Percentiles rank a stretch among this genome's conserved stretches.
These are phyloP conservation scores for Periconia macrospinosa DNA, from an alignment of 2,329 filamentous ascomycete genomes.

Conservation along the genomic window DNA sequence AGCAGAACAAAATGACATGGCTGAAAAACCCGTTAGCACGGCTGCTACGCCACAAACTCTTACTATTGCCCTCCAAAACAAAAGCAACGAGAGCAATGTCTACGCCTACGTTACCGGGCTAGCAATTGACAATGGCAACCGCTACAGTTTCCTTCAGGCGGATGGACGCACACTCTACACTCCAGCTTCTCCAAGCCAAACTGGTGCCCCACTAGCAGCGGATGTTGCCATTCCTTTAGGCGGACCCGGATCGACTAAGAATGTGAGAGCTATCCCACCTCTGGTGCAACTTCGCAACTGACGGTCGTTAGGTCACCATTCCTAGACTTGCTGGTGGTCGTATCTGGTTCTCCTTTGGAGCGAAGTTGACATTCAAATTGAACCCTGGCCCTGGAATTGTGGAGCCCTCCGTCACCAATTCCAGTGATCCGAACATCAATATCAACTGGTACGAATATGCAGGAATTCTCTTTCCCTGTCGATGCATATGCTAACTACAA, in stretches of 20 bases:
- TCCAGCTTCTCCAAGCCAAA: constrained; percentile 59
- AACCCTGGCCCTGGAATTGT: constrained; percentile 74
- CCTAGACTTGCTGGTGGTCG: constrained; percentile 71
- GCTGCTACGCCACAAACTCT: constrained; percentile 48
- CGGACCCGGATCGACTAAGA: constrained; percentile 60
- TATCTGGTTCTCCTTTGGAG: constrained; percentile 69
- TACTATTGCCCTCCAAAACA: constrained; percentile 66
- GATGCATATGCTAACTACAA: constrained; percentile 16
- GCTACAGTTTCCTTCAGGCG: constrained; percentile 63
- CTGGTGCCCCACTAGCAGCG: constrained; percentile 54
- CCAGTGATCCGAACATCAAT: constrained; percentile 51
- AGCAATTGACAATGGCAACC: constrained; percentile 61
- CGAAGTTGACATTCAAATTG: constrained; percentile 66
- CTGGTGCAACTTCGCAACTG: not conserved
- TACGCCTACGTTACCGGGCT: constrained; percentile 74
- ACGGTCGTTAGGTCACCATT: constrained; percentile 53
- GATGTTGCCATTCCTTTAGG: constrained; percentile 68
- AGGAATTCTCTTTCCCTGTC: not conserved
- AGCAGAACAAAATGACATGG: constrained; percentile 1
- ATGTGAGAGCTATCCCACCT: constrained; percentile 19
- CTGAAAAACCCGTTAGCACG: constrained; percentile 26
- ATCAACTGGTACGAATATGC: constrained; percentile 41
- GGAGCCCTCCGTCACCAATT: constrained; percentile 72
- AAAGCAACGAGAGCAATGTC: constrained; percentile 61
- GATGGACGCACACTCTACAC: constrained; percentile 69